Evolutionary conservation across 2,329 filamentous ascomycete genomes (phyloP).

Genomic region (Seiridium cupressi): DNA sequence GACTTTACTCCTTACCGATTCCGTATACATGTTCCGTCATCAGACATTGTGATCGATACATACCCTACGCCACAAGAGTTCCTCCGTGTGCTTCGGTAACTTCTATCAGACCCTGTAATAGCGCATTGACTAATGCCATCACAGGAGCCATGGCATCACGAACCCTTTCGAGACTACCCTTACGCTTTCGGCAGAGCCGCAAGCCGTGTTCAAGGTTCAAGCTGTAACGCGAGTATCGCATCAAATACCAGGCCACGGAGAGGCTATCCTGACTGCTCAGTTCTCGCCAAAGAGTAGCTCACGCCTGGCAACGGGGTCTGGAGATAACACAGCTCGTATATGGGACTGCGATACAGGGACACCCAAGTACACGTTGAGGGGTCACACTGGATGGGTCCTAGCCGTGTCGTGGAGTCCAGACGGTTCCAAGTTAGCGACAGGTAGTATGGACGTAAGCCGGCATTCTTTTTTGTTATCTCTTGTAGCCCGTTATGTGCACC

Average conservation of each 20-base stretch:
- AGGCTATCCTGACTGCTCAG: conserved; percentile 81
- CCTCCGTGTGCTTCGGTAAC: conserved; percentile 44
- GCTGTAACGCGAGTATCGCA: conserved; percentile 88
- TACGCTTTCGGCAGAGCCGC: conserved; percentile 66
- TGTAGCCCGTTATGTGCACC: too few relatives aligned
- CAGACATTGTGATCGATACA: conserved; percentile 52
- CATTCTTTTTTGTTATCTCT: too few relatives aligned
- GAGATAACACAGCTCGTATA: conserved; percentile 86
- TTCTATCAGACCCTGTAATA: too few relatives aligned
- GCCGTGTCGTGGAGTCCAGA: conserved; percentile 87
- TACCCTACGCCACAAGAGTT: conserved; percentile 51
- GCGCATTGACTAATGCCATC: too few relatives aligned
- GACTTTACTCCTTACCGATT: conserved; percentile 62
- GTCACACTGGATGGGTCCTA: conserved; percentile 87
- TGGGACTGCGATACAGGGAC: conserved; percentile 96
- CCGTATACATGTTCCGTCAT: conserved; percentile 55
- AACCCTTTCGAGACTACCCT: conserved; percentile 57
- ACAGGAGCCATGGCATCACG: conserved; percentile 48
- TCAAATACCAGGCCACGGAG: conserved; percentile 85
- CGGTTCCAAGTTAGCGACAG: conserved; percentile 77
- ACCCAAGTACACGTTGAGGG: conserved; percentile 79
- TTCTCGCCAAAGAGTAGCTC: conserved; percentile 80
- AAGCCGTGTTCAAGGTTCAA: conserved; percentile 91
- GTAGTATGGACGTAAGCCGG: conserved; percentile 69
- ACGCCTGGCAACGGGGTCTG: conserved; percentile 81